A percentile compares a stretch with the other conserved stretches of the same genome.
Conservation (phyloP, 345 rosid species). For the Draba incana region DNA sequence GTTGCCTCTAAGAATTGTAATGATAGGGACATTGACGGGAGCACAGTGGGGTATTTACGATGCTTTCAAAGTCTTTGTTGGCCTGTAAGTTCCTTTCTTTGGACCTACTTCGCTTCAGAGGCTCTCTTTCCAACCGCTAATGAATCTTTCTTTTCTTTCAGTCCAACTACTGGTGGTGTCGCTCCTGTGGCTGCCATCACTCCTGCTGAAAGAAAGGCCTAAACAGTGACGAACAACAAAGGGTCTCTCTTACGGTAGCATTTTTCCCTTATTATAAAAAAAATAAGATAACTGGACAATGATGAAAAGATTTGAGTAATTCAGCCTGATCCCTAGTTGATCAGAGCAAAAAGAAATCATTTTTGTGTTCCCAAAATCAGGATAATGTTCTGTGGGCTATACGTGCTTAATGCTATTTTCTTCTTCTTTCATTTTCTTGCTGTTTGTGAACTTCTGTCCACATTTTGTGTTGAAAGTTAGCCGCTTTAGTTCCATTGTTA, state of each 20-base stretch:
- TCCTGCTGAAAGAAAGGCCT: conserved; percentile 26
- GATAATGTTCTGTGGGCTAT: neutral
- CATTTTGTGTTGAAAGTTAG: neutral
- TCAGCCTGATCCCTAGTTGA: conserved; percentile 21
- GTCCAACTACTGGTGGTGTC: conserved; percentile 94
- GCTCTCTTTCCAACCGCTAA: neutral
- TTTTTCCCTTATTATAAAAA: conserved; percentile 1
- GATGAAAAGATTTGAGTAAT: conserved; percentile 29
- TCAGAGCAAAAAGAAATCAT: conserved; percentile 19
- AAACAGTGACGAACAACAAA: conserved; percentile 11
- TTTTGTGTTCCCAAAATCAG: conserved; percentile 11
- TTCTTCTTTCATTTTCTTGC: neutral
- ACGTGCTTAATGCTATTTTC: neutral
- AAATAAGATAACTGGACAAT: conserved; percentile 21
- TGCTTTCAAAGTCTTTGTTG: conserved; percentile 93
- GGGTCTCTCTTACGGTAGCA: conserved; percentile 14
- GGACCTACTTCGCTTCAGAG: neutral
- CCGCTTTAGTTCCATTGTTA: neutral
- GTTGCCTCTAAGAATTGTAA: conserved; percentile 87
- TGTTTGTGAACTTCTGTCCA: too few species aligned
- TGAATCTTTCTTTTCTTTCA: conserved; percentile 36
- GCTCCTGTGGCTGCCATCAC: conserved; percentile 54
- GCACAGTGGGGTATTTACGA: conserved; percentile 95
- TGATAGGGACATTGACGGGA: conserved; percentile 94
- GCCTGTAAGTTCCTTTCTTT: conserved; percentile 64